phyloP scores from a whole-genome alignment of 768 basidiomycete genomes.

The Mycena venus region DNA sequence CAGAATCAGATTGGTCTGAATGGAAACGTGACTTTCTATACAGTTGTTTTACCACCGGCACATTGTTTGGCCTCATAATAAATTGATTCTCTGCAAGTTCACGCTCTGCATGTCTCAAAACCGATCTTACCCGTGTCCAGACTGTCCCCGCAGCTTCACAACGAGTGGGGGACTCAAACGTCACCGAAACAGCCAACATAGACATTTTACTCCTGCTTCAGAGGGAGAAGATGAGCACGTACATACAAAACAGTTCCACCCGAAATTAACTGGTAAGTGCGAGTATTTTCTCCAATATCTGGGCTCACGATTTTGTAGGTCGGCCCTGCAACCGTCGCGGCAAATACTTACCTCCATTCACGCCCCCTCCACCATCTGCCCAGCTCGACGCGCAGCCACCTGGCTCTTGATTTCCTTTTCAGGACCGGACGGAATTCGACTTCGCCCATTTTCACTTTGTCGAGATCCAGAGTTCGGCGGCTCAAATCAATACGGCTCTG shows the following conservation, averaged over 20 bases:
- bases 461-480: not conserved
- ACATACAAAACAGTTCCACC: not conserved
- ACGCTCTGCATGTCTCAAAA: not conserved
- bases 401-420: not conserved
- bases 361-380: not conserved
- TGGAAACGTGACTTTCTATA: too few species aligned
- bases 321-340: not conserved
- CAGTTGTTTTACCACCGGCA: too few species aligned
- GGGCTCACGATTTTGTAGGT: not conserved
- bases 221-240: not conserved
- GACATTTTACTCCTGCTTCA: not conserved
- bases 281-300: too few species aligned
- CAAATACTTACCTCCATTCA: not conserved
- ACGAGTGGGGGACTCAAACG: not conserved
- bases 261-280: not conserved
- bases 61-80: too few species aligned
- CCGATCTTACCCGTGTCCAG: not conserved
- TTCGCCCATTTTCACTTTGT: constrained; percentile 10
- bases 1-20: too few species aligned
- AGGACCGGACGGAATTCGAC: not conserved
- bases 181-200: not conserved
- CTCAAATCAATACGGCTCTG: not conserved
- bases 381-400: not conserved
- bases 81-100: not conserved
- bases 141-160: not conserved